These are phyloP conservation scores for Pinus tabuliformis DNA, from an alignment of 75 land plant species.

Conservation along the genomic window DNA sequence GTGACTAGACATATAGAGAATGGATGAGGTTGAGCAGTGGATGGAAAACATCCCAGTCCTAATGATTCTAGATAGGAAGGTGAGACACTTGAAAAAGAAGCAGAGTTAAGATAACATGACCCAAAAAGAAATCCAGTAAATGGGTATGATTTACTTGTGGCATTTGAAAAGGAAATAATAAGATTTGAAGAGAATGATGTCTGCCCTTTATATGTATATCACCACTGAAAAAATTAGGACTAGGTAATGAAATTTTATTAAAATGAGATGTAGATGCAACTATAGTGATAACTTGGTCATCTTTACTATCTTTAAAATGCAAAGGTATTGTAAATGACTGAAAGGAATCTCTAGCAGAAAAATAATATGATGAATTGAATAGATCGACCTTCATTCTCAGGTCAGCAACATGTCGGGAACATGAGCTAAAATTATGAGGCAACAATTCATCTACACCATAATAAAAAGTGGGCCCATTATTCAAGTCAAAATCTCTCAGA, in stretches of 20 bases:
- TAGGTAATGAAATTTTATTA: slow-evolving; percentile 10
- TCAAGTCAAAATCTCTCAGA: slow-evolving; percentile 75
- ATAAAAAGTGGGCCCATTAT: slow-evolving; percentile 77
- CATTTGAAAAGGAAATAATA: slow-evolving; percentile 38
- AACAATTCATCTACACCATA: slow-evolving; percentile 41
- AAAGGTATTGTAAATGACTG: slow-evolving; percentile 58
- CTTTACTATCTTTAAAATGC: slow-evolving; percentile 47
- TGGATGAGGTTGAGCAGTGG: no score
- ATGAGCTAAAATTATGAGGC: slow-evolving; percentile 22
- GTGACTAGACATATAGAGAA: no score
- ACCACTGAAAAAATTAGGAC: slow-evolving; percentile 17
- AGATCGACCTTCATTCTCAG: slow-evolving; percentile 49
- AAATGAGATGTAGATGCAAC: slow-evolving; percentile 27
- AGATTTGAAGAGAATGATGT: no score
- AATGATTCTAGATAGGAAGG: slow-evolving; percentile 39
- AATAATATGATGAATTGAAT: slow-evolving; percentile 60
- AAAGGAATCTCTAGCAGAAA: slow-evolving; percentile 43
- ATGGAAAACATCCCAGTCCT: no score
- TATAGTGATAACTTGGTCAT: slow-evolving; percentile 31
- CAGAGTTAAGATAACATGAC: slow-evolving; percentile 32
- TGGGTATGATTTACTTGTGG: slow-evolving; percentile 29
- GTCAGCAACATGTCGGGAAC: slow-evolving; percentile 25
- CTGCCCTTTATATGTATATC: slow-evolving; percentile 22
- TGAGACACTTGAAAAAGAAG: slow-evolving; percentile 34
- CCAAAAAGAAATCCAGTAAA: slow-evolving; percentile 56